Percentiles rank a stretch among this genome's conserved stretches.
These are phyloP conservation scores for Russula ochroleuca DNA, from an alignment of 768 basidiomycete species.

Conservation along the genomic window DNA sequence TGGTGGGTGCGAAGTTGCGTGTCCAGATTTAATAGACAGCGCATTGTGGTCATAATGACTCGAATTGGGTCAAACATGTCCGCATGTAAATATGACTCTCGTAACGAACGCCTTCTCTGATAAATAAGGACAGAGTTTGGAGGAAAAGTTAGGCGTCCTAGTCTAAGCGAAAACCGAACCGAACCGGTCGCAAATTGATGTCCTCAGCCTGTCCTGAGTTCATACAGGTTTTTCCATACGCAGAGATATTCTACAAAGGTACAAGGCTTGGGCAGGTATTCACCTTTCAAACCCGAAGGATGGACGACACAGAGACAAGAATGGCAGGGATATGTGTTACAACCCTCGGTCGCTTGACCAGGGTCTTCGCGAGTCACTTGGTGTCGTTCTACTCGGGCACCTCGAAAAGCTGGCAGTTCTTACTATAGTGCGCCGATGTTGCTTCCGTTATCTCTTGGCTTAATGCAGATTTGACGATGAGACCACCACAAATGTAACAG, in stretches of 20 bases:
- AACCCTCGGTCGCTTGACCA: not conserved
- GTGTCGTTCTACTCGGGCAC: not conserved
- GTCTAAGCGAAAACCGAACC: no score
- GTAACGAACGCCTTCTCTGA: no score
- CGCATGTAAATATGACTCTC: no score
- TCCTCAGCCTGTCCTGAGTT: no score
- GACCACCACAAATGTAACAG: slow-evolving; percentile 48
- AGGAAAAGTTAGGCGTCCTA: no score
- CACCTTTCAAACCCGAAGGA: not conserved
- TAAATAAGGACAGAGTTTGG: no score
- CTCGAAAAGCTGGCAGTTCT: slow-evolving; percentile 37
- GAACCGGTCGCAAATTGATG: no score
- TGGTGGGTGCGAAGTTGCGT: slow-evolving; percentile 13
- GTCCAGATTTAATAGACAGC: not conserved
- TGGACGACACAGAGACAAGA: not conserved
- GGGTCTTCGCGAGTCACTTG: not conserved
- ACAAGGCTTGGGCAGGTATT: not conserved
- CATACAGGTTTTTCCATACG: not conserved
- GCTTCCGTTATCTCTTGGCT: slow-evolving; percentile 34
- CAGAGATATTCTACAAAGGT: not conserved
- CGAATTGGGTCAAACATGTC: no score
- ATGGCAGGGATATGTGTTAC: not conserved
- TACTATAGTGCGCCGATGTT: slow-evolving; percentile 35
- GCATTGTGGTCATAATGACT: no score
- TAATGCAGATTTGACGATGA: slow-evolving; percentile 43